Percentiles rank a stretch among this genome's conserved stretches.
phyloP scores from a whole-genome alignment of 352 stramenopile genomes.

The Globisporangium abappressorium region DNA sequence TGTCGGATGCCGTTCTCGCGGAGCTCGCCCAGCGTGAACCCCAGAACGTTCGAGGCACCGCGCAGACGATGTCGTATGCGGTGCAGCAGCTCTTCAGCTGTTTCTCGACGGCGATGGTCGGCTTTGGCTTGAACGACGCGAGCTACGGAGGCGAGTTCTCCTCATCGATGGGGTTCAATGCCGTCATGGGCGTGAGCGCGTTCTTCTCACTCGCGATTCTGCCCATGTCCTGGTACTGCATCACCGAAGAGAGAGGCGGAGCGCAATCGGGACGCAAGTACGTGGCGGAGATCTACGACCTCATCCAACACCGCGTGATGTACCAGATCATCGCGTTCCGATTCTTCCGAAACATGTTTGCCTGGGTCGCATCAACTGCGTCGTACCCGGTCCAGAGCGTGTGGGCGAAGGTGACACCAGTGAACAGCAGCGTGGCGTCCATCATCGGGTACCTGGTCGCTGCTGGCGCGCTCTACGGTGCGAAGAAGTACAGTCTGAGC shows the following conservation, averaged over 20 bases:
- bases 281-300: neutral
- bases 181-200: neutral
- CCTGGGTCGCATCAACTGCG: neutral
- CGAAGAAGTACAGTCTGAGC: neutral
- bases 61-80: neutral
- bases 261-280: neutral
- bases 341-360: neutral
- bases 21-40: neutral
- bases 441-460: neutral
- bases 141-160: neutral
- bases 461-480: neutral
- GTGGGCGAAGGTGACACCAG: neutral
- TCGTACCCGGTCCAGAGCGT: neutral
- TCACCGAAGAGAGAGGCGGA: neutral
- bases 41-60: neutral
- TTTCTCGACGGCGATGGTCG: neutral
- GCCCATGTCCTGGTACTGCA: neutral
- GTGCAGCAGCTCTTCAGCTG: neutral
- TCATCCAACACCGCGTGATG: neutral
- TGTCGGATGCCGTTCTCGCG: neutral
- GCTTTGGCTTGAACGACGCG: conserved; percentile 1
- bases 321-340: neutral
- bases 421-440: neutral
- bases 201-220: neutral
- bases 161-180: neutral